Evolutionary conservation across 1,284 basidiomycete species (phyloP).

Genomic region (Tetrapyrgos nigripes): DNA sequence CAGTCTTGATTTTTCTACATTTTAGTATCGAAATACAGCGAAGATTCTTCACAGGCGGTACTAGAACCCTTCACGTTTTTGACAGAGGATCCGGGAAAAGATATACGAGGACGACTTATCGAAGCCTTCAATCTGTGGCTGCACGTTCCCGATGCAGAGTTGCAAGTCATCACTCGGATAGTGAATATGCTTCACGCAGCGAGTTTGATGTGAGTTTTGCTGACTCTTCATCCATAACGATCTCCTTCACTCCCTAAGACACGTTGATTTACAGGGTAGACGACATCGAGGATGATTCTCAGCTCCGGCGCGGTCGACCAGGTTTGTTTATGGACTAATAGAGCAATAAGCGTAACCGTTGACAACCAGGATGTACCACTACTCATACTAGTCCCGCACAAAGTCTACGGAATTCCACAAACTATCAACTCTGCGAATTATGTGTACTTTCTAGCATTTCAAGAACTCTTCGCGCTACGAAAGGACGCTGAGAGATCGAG

Average conservation of each 20-base stretch:
- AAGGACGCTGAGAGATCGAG: slow-evolving; percentile 33
- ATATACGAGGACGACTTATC: slow-evolving; percentile 89
- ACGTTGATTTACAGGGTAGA: slow-evolving; percentile 94
- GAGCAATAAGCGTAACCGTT: background rate
- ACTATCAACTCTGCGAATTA: slow-evolving; percentile 99
- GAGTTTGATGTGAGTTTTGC: slow-evolving; percentile 78
- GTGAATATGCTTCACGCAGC: slow-evolving; percentile 96
- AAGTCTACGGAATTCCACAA: slow-evolving; percentile 95
- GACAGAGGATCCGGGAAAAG: slow-evolving; percentile 89
- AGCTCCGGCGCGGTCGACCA: slow-evolving; percentile 87
- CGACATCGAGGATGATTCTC: slow-evolving; percentile 97
- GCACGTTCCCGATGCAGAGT: slow-evolving; percentile 75
- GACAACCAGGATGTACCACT: background rate
- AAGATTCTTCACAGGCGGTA: slow-evolving; percentile 51
- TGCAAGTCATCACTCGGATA: slow-evolving; percentile 78
- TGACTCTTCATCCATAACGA: background rate
- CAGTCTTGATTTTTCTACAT: slow-evolving; percentile 2
- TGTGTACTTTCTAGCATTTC: slow-evolving; percentile 91
- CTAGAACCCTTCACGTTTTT: slow-evolving; percentile 93
- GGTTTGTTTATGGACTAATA: slow-evolving; percentile 47
- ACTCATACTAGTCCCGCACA: slow-evolving; percentile 90
- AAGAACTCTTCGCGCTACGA: slow-evolving; percentile 74
- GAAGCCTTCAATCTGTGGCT: slow-evolving; percentile 97
- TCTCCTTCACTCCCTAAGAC: no score
- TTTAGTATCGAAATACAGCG: background rate